Base-by-base conservation (phyloP, 768 basidiomycete genomes). In the Pholiota microspora region DNA sequence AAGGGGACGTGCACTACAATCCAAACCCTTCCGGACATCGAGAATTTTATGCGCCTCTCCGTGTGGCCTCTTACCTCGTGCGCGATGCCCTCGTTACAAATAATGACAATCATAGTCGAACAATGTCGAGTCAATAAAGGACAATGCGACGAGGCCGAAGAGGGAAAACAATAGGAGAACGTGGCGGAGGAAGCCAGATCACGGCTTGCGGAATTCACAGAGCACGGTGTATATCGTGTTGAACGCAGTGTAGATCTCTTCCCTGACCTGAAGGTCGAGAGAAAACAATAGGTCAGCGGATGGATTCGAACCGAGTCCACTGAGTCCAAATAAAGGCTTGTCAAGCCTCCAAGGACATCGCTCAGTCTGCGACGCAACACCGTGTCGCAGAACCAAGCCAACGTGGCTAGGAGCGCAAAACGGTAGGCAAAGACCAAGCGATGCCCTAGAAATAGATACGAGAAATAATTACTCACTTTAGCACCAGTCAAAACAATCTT, bases 231-330 rank as follows among this genome's bases (percentile, higher is more conserved):
- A 99, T 55, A 99, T 99, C 55, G 93, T 93, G 77, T 98, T 98
- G 87, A 99, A 99, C 23, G 97, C 97, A 31, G 93, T 94, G 70
- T 99, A 98, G 61, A 98, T 98, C 81, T 99, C 96, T 77, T 98
- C 95, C 74, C 97, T 83, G 74, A 98, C 89, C 94, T 96, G 71
- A 66, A 60, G 60, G 66, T 56, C 67, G 66, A 58, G 67, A 67
- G 62, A 69, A 71, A 69, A 69, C 59, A 46, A 64, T 36, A 68
- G 63, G 75, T 86, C 70, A 81, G 78, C 75, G 71, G 71, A 74
- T 65, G 63, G 66, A 60, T 74, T 79, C 73, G 77, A 80, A 67
- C 79, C 67, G 60, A 52, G 58, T 69, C 69, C 72, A 73, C 69
- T 70, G 67, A 62, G 68, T 64, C 64, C 62, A 67, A 67, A 51